Conservation (phyloP, 257 asterid genomes). For the Ehretia macrophylla region DNA sequence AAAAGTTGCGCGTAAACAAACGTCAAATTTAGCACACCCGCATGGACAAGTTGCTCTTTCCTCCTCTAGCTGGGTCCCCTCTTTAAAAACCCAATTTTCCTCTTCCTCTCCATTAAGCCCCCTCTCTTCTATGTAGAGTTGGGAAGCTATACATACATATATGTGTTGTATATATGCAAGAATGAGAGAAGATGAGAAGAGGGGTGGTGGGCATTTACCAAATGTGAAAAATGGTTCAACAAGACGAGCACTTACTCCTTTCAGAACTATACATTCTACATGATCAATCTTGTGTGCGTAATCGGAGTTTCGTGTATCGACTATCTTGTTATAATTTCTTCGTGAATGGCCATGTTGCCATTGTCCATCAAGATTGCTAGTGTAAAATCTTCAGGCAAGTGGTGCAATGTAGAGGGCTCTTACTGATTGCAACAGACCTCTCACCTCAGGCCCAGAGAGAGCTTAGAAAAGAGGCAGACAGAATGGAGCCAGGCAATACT, state of each 20-base stretch:
- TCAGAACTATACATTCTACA: too few relatives aligned
- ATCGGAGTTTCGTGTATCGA: too few relatives aligned
- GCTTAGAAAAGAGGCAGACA: conserved; percentile 59
- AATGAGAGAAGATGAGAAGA: neutral
- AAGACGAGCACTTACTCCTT: conserved; percentile 1
- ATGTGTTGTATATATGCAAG: conserved; percentile 4
- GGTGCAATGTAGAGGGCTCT: conserved; percentile 34
- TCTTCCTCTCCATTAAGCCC: neutral
- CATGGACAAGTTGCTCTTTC: conserved; percentile 32
- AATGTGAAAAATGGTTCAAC: conserved; percentile 27
- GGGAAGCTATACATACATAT: conserved; percentile 2
- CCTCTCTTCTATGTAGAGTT: conserved; percentile 12
- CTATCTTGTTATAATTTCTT: too few relatives aligned
- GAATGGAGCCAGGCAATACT: conserved; percentile 81
- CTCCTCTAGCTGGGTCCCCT: conserved; percentile 32
- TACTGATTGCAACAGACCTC: conserved; percentile 16
- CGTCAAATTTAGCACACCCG: neutral
- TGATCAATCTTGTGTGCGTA: too few relatives aligned
- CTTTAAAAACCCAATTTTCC: conserved; percentile 14
- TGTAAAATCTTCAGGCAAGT: too few relatives aligned
- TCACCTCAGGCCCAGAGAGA: conserved; percentile 6
- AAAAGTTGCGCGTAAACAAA: too few relatives aligned
- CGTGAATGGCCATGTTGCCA: too few relatives aligned
- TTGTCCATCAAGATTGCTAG: too few relatives aligned
- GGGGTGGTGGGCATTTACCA: conserved; percentile 10